phyloP scores from a whole-genome alignment of 2,329 filamentous ascomycete species.

The Eurotiales sp. region DNA sequence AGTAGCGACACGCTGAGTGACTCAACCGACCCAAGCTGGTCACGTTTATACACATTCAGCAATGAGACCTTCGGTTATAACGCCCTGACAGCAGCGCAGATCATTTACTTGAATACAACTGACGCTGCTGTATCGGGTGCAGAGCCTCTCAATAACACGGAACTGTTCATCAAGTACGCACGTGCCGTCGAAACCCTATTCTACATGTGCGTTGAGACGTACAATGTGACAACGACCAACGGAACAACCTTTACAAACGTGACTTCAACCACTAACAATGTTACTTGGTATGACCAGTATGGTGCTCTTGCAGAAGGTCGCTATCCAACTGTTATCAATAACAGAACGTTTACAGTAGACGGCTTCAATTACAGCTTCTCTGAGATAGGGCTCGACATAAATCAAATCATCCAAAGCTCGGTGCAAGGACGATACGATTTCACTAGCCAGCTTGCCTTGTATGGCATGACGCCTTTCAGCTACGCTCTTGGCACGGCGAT shows the following conservation, averaged over 20 bases:
- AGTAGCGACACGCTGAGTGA: background rate
- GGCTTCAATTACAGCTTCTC: slow-evolving; percentile 7
- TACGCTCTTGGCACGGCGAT: slow-evolving; percentile 7
- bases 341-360: slow-evolving; percentile 7
- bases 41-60: background rate
- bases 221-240: slow-evolving; percentile 5
- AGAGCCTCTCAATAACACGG: background rate
- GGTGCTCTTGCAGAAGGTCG: background rate
- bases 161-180: background rate
- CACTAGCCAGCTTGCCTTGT: background rate
- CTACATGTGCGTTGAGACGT: slow-evolving; percentile 13
- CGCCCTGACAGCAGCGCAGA: background rate
- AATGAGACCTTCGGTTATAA: slow-evolving; percentile 4
- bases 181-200: slow-evolving; percentile 9
- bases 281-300: background rate
- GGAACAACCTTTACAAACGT: slow-evolving; percentile 7
- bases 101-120: slow-evolving; percentile 3
- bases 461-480: slow-evolving; percentile 5
- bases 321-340: background rate
- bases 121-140: background rate
- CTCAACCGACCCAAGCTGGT: background rate
- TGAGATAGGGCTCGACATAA: background rate
- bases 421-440: background rate
- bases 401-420: background rate
- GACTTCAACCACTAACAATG: background rate